Conservation (phyloP, 1,139 yeast genomes). For the Taphrina confusa region DNA sequence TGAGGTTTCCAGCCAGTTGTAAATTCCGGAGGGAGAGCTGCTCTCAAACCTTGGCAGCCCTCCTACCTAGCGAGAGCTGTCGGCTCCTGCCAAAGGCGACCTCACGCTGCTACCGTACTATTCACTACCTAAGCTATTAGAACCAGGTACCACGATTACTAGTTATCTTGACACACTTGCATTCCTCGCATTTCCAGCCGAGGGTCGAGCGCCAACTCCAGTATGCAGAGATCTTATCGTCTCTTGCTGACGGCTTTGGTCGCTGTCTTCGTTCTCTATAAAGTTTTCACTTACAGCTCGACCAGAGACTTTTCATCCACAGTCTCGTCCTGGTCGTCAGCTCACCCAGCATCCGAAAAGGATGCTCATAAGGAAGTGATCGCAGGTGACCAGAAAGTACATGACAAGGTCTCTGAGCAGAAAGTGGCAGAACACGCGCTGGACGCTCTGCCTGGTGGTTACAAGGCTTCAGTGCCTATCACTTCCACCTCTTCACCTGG, state of each 20-base stretch:
- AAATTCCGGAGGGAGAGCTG: too few relatives aligned
- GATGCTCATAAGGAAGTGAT: constrained; percentile 19
- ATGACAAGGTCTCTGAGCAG: constrained; percentile 25
- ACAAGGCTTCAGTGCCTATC: not conserved
- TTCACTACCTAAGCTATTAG: too few relatives aligned
- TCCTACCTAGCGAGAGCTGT: too few relatives aligned
- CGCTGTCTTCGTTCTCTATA: constrained; percentile 23
- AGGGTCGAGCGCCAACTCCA: too few relatives aligned
- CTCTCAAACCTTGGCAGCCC: too few relatives aligned
- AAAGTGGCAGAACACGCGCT: constrained; percentile 26
- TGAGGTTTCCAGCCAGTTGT: too few relatives aligned
- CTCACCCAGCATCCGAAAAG: constrained; percentile 10
- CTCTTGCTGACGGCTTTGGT: constrained; percentile 28
- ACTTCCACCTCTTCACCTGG: constrained; percentile 2
- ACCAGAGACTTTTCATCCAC: not conserved
- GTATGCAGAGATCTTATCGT: constrained; percentile 27
- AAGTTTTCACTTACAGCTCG: constrained; percentile 7
- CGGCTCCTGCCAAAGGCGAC: too few relatives aligned
- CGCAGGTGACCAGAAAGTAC: constrained; percentile 12
- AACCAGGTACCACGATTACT: too few relatives aligned
- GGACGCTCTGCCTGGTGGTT: constrained; percentile 20
- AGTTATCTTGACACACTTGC: too few relatives aligned
- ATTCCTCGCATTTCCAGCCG: too few relatives aligned
- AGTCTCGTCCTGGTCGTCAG: constrained; percentile 18
- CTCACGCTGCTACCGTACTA: too few relatives aligned